These are phyloP conservation scores for Pestalotiopsis sp. DNA, from an alignment of 2,329 filamentous ascomycete genomes.

Conservation along the genomic window DNA sequence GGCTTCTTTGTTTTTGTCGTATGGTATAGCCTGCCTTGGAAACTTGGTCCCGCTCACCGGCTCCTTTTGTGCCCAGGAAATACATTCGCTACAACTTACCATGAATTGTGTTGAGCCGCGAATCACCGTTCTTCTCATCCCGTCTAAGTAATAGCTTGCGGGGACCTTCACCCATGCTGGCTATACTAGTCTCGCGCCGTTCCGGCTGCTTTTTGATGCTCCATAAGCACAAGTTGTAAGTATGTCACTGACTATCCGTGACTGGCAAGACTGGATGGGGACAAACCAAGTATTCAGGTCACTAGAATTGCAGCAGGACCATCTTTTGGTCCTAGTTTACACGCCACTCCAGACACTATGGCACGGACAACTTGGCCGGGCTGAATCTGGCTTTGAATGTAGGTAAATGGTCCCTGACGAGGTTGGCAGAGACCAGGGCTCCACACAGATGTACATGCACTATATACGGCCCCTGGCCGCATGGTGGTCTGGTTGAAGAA, in stretches of 20 bases:
- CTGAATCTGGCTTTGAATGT: neutral
- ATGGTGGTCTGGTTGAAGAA: neutral
- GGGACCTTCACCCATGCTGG: neutral
- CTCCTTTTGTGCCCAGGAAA: no score
- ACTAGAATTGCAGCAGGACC: neutral
- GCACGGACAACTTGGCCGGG: slow-evolving; percentile 3
- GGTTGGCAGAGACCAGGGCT: neutral
- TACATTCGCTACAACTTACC: neutral
- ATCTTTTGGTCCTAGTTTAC: neutral
- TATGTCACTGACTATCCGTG: no score
- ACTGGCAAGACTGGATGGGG: no score
- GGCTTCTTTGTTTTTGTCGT: no score
- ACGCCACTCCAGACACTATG: slow-evolving; percentile 2
- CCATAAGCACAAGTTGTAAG: no score
- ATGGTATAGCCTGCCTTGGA: no score
- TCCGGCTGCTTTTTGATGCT: neutral
- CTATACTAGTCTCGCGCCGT: neutral
- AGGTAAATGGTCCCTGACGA: neutral
- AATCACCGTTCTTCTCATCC: neutral
- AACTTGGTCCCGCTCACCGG: no score
- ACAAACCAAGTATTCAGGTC: neutral
- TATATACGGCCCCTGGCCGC: neutral
- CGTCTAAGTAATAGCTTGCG: slow-evolving; percentile 9
- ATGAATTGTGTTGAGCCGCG: neutral
- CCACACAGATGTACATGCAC: neutral